Evolutionary conservation across 2,329 filamentous ascomycete genomes (phyloP), one percentile per base, ranked within the genome.

Genomic region (Aaosphaeria pasadenensis): DNA sequence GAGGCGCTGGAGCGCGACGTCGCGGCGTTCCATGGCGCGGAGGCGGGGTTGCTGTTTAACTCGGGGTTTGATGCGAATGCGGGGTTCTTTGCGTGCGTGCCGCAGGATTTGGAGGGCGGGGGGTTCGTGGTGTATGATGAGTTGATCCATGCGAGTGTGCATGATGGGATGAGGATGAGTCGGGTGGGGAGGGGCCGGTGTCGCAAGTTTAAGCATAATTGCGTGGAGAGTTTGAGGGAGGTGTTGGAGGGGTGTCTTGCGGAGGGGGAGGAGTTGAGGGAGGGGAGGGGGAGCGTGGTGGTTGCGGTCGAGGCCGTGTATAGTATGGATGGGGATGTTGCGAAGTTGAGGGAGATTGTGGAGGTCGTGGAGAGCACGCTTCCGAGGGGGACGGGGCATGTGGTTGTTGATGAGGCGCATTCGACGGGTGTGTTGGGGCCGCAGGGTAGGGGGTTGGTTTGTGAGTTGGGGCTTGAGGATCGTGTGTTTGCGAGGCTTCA

Each of bases 241-340:
- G 56, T 70, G 7, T 48, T 76, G 11, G 42, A 63, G 42, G 38
- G 54, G 1, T 56, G 62, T n/a, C 45, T 75, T 6, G 49, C 46
- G 7, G 46, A 58, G 39, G 58, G 72, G 33, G 43, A 48, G 36
- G 50, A 50, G 7, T 55, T 78, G 0, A 58, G 66, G 24, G 57
- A 56, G 0, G 61, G 74, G 0, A 53, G 74, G 4, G 39, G 50
- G 1, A 53, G 48, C 2, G 51, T 78, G 5, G 49, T 63, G 2
- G 32, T 57, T 0, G 65, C 63, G 1, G 55, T 67, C 0, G 49
- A 60, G 3, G 66, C 71, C 17, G 43, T 7, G 48, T 91, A 91
- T 66, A 89, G 86, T 63, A 91, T 91, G 88, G 88, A 91, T 46
- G 88, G 88, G 0, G 87, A 90, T 55, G 69, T 88, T 17, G 81